Evolutionary conservation across 768 basidiomycete genomes (phyloP).

Genomic region (Suillus bovinus): DNA sequence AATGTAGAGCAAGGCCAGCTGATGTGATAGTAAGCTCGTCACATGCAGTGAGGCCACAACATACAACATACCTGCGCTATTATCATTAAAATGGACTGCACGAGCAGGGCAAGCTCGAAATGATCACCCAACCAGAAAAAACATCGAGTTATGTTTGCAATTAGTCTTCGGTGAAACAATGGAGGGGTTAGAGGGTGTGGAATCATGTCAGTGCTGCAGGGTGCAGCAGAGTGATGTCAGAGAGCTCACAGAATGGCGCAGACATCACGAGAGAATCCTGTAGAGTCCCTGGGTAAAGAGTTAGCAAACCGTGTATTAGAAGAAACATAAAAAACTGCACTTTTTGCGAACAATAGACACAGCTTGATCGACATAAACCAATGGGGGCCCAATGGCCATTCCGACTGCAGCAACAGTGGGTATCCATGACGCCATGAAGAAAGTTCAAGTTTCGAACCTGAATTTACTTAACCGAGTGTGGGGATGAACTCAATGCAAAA

Average conservation of each 20-base stretch:
- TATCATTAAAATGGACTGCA: slow-evolving; percentile 87
- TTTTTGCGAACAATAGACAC: slow-evolving; percentile 78
- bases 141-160: slow-evolving; percentile 85
- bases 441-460: background rate
- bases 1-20: slow-evolving; percentile 81
- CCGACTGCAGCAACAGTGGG: slow-evolving; percentile 67
- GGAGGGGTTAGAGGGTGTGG: slow-evolving; percentile 13
- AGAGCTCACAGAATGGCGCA: slow-evolving; percentile 73
- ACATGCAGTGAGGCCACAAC: slow-evolving; percentile 8
- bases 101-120: slow-evolving; percentile 75
- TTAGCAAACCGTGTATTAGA: slow-evolving; percentile 4
- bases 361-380: slow-evolving; percentile 85
- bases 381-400: slow-evolving; percentile 83
- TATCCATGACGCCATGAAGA: slow-evolving; percentile 56
- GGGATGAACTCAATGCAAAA: background rate
- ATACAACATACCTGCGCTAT: slow-evolving; percentile 62
- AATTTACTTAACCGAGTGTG: slow-evolving; percentile 1
- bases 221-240: slow-evolving; percentile 1
- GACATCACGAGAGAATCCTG: slow-evolving; percentile 84
- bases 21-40: slow-evolving; percentile 16
- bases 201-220: slow-evolving; percentile 14
- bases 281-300: slow-evolving; percentile 59
- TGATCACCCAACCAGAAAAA: slow-evolving; percentile 88
- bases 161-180: slow-evolving; percentile 44
- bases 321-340: slow-evolving; percentile 35